A percentile compares a stretch with the other conserved stretches of the same genome.
phyloP scores from a whole-genome alignment of 163 green algal genomes.

The Scenedesmus sp. region DNA sequence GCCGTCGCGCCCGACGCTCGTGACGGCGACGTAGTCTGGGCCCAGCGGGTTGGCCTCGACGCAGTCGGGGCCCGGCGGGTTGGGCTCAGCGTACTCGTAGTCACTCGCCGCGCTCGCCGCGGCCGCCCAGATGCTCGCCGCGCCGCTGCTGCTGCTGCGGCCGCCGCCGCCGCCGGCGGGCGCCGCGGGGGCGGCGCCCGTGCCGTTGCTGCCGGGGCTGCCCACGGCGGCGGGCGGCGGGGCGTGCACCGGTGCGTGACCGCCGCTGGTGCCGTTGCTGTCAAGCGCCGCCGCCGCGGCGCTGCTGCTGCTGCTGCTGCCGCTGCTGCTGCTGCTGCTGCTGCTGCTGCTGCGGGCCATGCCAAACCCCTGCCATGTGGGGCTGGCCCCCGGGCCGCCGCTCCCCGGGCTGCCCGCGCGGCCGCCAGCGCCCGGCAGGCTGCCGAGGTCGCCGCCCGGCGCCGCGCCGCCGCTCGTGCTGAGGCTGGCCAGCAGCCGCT shows the following conservation, averaged over 20 bases:
- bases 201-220: not conserved
- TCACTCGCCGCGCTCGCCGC: not conserved
- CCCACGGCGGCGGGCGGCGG: too few relatives aligned
- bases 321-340: not conserved
- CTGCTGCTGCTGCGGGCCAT: slow-evolving; percentile 31
- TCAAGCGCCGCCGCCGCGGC: not conserved
- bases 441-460: not conserved
- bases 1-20: slow-evolving; percentile 8
- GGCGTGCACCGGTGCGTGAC: too few relatives aligned
- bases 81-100: slow-evolving; percentile 24
- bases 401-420: slow-evolving; percentile 1
- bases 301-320: slow-evolving; percentile 1
- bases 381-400: not conserved
- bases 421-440: not conserved
- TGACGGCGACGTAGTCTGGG: slow-evolving; percentile 21
- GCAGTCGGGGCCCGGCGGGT: too few relatives aligned
- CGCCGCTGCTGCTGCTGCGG: slow-evolving; percentile 12
- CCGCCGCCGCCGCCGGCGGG: not conserved
- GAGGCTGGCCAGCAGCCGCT: slow-evolving; percentile 21
- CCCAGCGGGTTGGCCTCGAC: slow-evolving; percentile 14
- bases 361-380: slow-evolving; percentile 36
- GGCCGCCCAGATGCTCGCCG: slow-evolving; percentile 21
- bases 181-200: too few relatives aligned
- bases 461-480: not conserved
- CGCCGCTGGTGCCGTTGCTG: not conserved